Percentiles rank a stretch among this genome's conserved stretches.
Evolutionary conservation across 2,329 filamentous ascomycete genomes (phyloP).

Genomic region (Sporothrix phasma): DNA sequence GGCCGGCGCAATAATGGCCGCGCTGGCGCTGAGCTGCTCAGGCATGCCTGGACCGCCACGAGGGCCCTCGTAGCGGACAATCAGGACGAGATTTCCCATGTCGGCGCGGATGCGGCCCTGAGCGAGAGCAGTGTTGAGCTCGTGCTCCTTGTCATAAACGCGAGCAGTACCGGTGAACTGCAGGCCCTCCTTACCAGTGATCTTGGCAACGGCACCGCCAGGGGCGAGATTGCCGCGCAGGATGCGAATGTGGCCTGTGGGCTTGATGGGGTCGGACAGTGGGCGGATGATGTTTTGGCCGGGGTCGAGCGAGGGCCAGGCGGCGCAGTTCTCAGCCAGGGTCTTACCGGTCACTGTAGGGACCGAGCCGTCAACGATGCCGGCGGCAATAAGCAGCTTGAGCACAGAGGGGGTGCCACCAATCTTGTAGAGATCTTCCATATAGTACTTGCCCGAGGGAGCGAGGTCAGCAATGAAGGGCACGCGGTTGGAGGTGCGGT

Average conservation of each 20-base stretch:
- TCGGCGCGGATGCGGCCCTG: conserved; percentile 41
- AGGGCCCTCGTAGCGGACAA: conserved; percentile 89
- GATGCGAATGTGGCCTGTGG: conserved; percentile 79
- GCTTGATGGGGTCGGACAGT: conserved; percentile 63
- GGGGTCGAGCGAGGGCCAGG: conserved; percentile 65
- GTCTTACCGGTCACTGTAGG: conserved; percentile 78
- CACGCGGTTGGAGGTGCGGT: conserved; percentile 69
- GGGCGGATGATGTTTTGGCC: conserved; percentile 77
- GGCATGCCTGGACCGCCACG: conserved; percentile 94
- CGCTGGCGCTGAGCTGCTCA: conserved; percentile 79
- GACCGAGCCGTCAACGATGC: conserved; percentile 66
- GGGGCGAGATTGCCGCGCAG: conserved; percentile 81
- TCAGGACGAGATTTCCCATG: conserved; percentile 71
- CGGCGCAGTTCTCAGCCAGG: conserved; percentile 67
- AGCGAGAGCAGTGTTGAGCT: conserved; percentile 64
- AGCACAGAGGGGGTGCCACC: conserved; percentile 79
- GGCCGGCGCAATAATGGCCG: conserved; percentile 82
- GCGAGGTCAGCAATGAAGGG: conserved; percentile 81
- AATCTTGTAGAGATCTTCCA: conserved; percentile 79
- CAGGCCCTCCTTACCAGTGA: conserved; percentile 89
- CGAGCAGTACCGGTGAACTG: conserved; percentile 69
- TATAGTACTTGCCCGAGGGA: conserved; percentile 69
- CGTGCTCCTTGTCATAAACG: conserved; percentile 78
- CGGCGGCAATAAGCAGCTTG: conserved; percentile 70
- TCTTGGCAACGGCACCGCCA: conserved; percentile 85